Evolutionary conservation across 1,284 basidiomycete genomes (phyloP).

Genomic region (Puccinia horiana): DNA sequence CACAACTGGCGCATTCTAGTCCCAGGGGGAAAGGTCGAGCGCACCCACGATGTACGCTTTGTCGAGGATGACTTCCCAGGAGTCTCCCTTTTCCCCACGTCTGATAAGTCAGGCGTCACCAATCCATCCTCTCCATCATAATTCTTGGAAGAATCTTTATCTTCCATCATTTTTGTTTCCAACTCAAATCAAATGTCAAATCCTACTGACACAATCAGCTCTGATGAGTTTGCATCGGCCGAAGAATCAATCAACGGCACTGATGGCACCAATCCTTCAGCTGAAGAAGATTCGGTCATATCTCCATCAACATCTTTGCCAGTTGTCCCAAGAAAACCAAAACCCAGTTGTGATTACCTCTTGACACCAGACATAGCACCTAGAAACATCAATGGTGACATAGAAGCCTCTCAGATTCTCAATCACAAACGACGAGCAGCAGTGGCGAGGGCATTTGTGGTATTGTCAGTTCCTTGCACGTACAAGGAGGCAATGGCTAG

Average conservation of each 20-base stretch:
- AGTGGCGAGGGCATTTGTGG: neutral
- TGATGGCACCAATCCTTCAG: too few species aligned
- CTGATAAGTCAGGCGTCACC: neutral
- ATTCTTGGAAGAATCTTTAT: neutral
- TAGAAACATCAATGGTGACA: neutral
- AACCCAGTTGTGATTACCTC: neutral
- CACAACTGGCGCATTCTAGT: conserved; percentile 2
- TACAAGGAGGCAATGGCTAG: neutral
- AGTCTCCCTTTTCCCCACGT: neutral
- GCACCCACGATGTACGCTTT: conserved; percentile 18
- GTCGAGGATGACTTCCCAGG: neutral
- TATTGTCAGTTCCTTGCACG: neutral
- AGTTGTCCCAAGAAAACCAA: neutral
- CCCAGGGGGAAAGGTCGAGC: neutral
- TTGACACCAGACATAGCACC: neutral
- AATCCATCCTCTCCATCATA: neutral
- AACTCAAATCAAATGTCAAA: too few species aligned
- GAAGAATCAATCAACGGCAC: too few species aligned
- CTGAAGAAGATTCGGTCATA: too few species aligned
- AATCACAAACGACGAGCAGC: neutral
- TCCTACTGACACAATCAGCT: too few species aligned
- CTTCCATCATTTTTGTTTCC: neutral
- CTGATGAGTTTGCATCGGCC: too few species aligned
- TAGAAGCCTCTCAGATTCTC: neutral
- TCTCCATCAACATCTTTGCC: neutral